These are phyloP conservation scores for Musa itinerans DNA, from an alignment of 176 grass and related monocot genomes.

Conservation along the genomic window DNA sequence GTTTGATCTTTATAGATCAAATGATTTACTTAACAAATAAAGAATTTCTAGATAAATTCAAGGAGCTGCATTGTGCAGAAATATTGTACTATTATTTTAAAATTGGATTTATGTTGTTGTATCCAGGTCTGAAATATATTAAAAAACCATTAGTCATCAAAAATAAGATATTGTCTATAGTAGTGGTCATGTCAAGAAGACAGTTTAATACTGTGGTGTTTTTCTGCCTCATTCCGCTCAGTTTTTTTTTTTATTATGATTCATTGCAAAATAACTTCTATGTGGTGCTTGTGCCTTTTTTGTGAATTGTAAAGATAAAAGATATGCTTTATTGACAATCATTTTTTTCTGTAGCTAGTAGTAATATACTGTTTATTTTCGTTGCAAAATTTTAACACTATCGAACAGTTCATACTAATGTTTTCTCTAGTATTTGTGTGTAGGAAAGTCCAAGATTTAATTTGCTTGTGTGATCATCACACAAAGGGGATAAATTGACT, in stretches of 20 bases:
- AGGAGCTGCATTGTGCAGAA: too few species aligned
- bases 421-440: slow-evolving; percentile 1
- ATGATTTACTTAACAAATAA: too few species aligned
- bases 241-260: neutral
- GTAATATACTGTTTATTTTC: neutral
- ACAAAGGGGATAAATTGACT: neutral
- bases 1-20: too few species aligned
- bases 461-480: neutral
- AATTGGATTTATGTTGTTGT: too few species aligned
- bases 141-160: too few species aligned
- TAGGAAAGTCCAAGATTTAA: slow-evolving; percentile 10
- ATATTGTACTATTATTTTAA: too few species aligned
- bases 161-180: too few species aligned
- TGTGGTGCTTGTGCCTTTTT: neutral
- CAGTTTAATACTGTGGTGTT: too few species aligned
- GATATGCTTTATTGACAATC: neutral
- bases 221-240: too few species aligned
- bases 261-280: neutral
- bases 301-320: neutral
- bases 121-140: too few species aligned
- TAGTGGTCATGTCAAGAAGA: too few species aligned
- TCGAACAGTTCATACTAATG: neutral
- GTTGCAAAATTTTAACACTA: neutral
- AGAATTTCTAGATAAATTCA: too few species aligned
- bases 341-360: neutral